Conservation (phyloP, 139 green algal genomes). For the Ostreobium quekettii region DNA sequence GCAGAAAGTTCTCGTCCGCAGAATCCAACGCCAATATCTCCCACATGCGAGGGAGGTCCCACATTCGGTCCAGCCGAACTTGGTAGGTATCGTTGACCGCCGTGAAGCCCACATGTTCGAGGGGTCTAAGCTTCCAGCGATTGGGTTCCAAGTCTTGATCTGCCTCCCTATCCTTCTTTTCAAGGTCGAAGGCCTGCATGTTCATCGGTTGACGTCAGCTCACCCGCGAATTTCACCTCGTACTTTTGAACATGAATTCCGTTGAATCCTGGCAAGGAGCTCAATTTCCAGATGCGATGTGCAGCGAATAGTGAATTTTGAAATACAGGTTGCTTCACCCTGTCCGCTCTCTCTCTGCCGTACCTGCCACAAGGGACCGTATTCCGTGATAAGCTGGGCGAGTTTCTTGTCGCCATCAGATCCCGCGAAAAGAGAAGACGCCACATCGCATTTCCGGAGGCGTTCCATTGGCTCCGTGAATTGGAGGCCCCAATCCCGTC, state of each 20-base stretch:
- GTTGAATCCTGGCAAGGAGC: too few relatives aligned
- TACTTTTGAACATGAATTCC: too few relatives aligned
- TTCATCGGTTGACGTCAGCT: too few relatives aligned
- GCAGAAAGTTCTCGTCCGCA: too few relatives aligned
- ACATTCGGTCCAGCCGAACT: constrained; percentile 25
- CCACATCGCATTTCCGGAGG: too few relatives aligned
- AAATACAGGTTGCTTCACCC: too few relatives aligned
- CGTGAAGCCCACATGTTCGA: not conserved
- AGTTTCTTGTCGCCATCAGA: constrained; percentile 14
- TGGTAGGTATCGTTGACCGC: not conserved
- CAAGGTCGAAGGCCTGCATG: constrained; percentile 14
- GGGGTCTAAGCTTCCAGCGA: not conserved
- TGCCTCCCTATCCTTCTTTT: constrained; percentile 17
- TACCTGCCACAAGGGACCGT: constrained; percentile 33
- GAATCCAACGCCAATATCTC: constrained; percentile 19
- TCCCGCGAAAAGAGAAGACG: constrained; percentile 6
- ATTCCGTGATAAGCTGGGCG: constrained; percentile 22
- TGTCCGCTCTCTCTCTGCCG: too few relatives aligned
- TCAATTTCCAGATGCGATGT: too few relatives aligned
- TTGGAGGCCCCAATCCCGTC: not conserved
- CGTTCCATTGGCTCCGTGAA: too few relatives aligned
- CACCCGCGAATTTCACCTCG: too few relatives aligned
- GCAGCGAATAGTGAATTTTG: too few relatives aligned
- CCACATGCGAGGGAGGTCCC: constrained; percentile 24
- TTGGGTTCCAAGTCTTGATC: constrained; percentile 17